These are phyloP conservation scores for Cubamyces lactineus DNA, from an alignment of 768 basidiomycete species.

Conservation along the genomic window DNA sequence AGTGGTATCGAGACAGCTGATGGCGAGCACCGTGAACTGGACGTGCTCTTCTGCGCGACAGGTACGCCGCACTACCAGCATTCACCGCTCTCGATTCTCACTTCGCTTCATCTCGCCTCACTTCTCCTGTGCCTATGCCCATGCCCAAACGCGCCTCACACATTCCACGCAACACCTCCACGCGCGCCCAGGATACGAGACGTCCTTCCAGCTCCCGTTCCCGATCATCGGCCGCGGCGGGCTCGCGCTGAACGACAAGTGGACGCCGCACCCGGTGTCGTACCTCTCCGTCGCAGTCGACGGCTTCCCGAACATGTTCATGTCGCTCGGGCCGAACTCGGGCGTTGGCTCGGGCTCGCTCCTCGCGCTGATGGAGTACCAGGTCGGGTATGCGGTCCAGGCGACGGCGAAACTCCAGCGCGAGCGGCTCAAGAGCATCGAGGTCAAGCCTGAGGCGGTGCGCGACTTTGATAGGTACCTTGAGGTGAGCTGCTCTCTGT, in stretches of 20 bases:
- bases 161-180: too few species aligned
- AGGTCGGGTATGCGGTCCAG: conserved; percentile 58
- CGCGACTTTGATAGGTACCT: conserved; percentile 64
- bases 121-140: too few species aligned
- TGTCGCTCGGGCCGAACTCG: conserved; percentile 58
- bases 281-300: conserved; percentile 64
- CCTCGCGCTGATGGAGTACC: conserved; percentile 56
- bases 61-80: conserved; percentile 37
- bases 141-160: too few species aligned
- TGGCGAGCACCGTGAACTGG: conserved; percentile 55
- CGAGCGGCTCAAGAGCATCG: conserved; percentile 64
- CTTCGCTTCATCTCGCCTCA: too few species aligned
- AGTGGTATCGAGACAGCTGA: conserved; percentile 61
- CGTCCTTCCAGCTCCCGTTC: conserved; percentile 50
- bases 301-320: conserved; percentile 74
- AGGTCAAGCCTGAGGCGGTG: conserved; percentile 60
- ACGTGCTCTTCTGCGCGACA: conserved; percentile 67
- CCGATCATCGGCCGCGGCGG: conserved; percentile 58
- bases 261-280: conserved; percentile 55
- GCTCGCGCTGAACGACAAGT: conserved; percentile 53
- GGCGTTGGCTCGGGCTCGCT: conserved; percentile 58
- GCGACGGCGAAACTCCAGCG: conserved; percentile 63
- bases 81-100: neutral
- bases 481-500: conserved; percentile 42
- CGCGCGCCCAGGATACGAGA: conserved; percentile 50